Conservation (phyloP, 2,329 filamentous ascomycete species). For the Pseudogymnoascus sp. region DNA sequence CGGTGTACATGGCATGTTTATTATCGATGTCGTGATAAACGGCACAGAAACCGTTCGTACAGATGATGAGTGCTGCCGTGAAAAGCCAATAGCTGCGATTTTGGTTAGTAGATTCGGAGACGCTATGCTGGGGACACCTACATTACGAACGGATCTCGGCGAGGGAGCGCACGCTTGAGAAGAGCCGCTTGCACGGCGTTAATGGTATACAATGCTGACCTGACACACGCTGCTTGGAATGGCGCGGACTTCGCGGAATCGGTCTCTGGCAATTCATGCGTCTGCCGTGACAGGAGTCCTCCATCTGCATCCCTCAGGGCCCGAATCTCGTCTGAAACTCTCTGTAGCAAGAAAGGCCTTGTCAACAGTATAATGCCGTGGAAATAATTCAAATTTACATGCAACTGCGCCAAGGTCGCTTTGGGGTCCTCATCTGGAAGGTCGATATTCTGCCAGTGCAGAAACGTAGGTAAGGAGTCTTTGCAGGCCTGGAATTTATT, state of each 20-base stretch:
- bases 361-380: slow-evolving; percentile 58
- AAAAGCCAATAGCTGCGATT: slow-evolving; percentile 48
- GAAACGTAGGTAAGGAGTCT: slow-evolving; percentile 37
- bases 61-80: slow-evolving; percentile 44
- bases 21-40: slow-evolving; percentile 41
- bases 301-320: too few species aligned
- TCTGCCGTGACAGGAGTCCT: too few species aligned
- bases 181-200: slow-evolving; percentile 39
- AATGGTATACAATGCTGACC: slow-evolving; percentile 44
- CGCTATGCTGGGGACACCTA: slow-evolving; percentile 29
- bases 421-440: slow-evolving; percentile 35
- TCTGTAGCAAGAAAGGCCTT: slow-evolving; percentile 51
- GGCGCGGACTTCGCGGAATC: not conserved
- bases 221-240: slow-evolving; percentile 45
- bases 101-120: too few species aligned
- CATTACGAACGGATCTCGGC: slow-evolving; percentile 50
- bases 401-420: slow-evolving; percentile 52
- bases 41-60: slow-evolving; percentile 50
- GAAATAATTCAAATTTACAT: slow-evolving; percentile 54
- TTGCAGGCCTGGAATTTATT: slow-evolving; percentile 47
- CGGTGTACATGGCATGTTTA: slow-evolving; percentile 33
- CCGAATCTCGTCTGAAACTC: not conserved
- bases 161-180: slow-evolving; percentile 39
- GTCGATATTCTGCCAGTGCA: slow-evolving; percentile 45
- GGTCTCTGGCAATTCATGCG: too few species aligned